These are phyloP conservation scores for Microascus cirrosus DNA, from an alignment of 2,329 filamentous ascomycete genomes.

Conservation along the genomic window DNA sequence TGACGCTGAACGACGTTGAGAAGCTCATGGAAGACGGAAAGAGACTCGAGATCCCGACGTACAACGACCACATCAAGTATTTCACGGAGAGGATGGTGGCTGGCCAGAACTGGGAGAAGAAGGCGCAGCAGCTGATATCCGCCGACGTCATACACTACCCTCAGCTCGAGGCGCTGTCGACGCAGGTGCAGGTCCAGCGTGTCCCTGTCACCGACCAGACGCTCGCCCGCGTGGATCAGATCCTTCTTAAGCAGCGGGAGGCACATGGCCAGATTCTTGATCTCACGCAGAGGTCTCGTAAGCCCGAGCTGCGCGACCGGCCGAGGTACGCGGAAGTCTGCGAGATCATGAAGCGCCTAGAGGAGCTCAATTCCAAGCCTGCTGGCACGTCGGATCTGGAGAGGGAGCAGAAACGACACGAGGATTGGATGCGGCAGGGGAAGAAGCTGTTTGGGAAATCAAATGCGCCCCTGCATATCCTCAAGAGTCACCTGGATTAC, in stretches of 20 bases:
- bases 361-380: slow-evolving; percentile 86
- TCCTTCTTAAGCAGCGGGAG: slow-evolving; percentile 90
- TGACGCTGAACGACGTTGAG: slow-evolving; percentile 68
- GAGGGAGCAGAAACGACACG: slow-evolving; percentile 85
- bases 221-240: slow-evolving; percentile 73
- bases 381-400: slow-evolving; percentile 85
- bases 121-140: slow-evolving; percentile 85
- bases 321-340: slow-evolving; percentile 86
- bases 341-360: slow-evolving; percentile 76
- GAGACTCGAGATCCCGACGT: slow-evolving; percentile 65
- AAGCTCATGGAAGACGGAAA: slow-evolving; percentile 69
- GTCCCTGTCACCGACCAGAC: slow-evolving; percentile 78
- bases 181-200: slow-evolving; percentile 58
- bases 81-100: slow-evolving; percentile 66
- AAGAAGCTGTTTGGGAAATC: slow-evolving; percentile 98
- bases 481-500: slow-evolving; percentile 89
- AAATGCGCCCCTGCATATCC: slow-evolving; percentile 90
- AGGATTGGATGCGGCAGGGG: slow-evolving; percentile 98
- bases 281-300: slow-evolving; percentile 66
- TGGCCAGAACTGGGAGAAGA: slow-evolving; percentile 83
- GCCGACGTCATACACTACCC: slow-evolving; percentile 88
- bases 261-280: slow-evolving; percentile 81
- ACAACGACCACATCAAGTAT: slow-evolving; percentile 67
- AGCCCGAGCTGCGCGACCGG: slow-evolving; percentile 64
- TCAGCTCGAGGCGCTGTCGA: slow-evolving; percentile 82